Conservation (phyloP, 495 filamentous ascomycete genomes). For the Parathielavia hyrcaniae region DNA sequence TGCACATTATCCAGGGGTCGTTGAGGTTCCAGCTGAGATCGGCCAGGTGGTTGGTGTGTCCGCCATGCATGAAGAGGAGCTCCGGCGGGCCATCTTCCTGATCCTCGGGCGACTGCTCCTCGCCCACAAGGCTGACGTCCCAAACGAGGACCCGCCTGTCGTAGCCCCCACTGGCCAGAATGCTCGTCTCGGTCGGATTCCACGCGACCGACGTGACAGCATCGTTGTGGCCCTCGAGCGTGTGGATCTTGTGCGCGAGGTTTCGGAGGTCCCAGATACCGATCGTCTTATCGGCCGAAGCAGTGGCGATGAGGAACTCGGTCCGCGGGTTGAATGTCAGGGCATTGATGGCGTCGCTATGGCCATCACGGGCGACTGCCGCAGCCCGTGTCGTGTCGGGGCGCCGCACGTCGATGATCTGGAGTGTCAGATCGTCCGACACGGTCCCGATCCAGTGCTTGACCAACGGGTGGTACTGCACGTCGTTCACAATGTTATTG, state of each 20-base stretch:
- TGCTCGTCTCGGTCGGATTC: constrained; percentile 82
- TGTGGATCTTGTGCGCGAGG: constrained; percentile 76
- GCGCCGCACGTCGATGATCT: constrained; percentile 79
- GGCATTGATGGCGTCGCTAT: constrained; percentile 89
- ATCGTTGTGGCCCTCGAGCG: constrained; percentile 76
- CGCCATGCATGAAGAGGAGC: constrained; percentile 98
- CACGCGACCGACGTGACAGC: constrained; percentile 85
- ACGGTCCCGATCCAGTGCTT: constrained; percentile 80
- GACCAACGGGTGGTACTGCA: constrained; percentile 84
- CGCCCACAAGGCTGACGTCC: constrained; percentile 84
- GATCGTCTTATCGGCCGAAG: constrained; percentile 89
- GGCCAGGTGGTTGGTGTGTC: constrained; percentile 90
- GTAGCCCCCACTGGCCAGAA: constrained; percentile 84
- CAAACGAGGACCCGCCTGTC: constrained; percentile 94
- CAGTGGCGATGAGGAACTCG: constrained; percentile 83
- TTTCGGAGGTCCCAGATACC: constrained; percentile 93
- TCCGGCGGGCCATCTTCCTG: constrained; percentile 95
- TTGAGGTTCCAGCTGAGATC: constrained; percentile 98
- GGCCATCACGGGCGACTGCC: constrained; percentile 58
- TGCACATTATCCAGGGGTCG: constrained; percentile 90
- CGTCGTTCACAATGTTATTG: constrained; percentile 87
- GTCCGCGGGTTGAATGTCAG: constrained; percentile 86
- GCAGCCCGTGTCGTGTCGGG: constrained; percentile 57
- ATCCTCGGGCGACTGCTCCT: constrained; percentile 92
- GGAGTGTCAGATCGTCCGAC: constrained; percentile 89